Percentiles rank a stretch among this genome's conserved stretches.
Evolutionary conservation across 2,329 filamentous ascomycete genomes (phyloP).

Genomic region (Apiospora saccharicola): DNA sequence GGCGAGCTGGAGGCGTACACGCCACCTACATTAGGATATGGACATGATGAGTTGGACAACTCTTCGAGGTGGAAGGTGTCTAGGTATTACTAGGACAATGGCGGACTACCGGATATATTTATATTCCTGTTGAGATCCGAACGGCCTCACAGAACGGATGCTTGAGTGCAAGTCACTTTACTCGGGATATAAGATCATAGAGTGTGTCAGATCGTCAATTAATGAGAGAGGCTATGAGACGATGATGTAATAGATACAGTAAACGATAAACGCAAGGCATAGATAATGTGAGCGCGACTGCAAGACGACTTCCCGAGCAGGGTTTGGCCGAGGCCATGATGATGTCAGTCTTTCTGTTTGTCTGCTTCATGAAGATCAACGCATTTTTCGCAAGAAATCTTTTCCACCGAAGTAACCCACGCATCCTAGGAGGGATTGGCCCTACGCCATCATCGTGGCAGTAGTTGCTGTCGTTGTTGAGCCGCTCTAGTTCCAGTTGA

Average conservation of each 20-base stretch:
- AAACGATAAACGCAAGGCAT: neutral
- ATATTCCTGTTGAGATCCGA: no score
- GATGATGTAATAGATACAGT: neutral
- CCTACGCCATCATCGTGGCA: neutral
- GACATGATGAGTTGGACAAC: neutral
- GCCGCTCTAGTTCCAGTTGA: neutral
- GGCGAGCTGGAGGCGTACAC: constrained; percentile 5
- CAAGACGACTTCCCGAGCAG: neutral
- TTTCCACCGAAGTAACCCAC: neutral
- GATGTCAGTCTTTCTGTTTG: neutral
- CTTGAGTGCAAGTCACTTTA: neutral
- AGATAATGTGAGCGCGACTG: neutral
- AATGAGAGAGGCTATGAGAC: neutral
- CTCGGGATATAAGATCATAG: no score
- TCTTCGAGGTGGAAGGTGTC: neutral
- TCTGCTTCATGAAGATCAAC: neutral
- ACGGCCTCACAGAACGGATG: neutral
- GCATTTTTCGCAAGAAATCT: neutral
- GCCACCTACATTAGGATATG: neutral
- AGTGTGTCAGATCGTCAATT: neutral
- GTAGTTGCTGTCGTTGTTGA: neutral
- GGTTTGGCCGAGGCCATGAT: neutral
- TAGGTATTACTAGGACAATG: neutral
- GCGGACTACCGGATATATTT: no score
- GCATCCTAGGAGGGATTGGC: neutral